phyloP scores from a whole-genome alignment of 1,139 yeast species.

The Kazachstania sp. region DNA sequence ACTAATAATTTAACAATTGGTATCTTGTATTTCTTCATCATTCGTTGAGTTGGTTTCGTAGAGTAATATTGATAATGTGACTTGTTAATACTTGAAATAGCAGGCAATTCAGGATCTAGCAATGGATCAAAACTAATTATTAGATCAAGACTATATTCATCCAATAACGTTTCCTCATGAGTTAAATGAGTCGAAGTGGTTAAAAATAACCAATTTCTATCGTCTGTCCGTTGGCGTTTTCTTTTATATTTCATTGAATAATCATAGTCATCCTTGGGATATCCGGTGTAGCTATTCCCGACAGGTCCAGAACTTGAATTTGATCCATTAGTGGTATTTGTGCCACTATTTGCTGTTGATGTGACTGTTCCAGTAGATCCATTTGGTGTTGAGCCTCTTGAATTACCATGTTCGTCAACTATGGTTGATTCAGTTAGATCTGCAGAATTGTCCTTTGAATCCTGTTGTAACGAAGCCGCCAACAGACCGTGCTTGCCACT shows the following conservation, averaged over 20 bases:
- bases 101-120: conserved; percentile 36
- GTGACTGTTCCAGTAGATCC: not conserved
- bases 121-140: conserved; percentile 54
- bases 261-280: conserved; percentile 34
- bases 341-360: conserved; percentile 17
- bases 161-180: conserved; percentile 26
- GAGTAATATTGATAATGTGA: conserved; percentile 21
- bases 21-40: conserved; percentile 14
- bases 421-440: conserved; percentile 12
- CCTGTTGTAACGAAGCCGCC: not conserved
- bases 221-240: conserved; percentile 12
- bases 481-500: not conserved
- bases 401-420: not conserved
- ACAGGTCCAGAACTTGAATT: not conserved
- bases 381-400: conserved; percentile 15
- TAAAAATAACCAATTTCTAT: conserved; percentile 34
- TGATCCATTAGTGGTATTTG: conserved; percentile 2
- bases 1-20: conserved; percentile 39
- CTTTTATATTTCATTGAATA: conserved; percentile 20
- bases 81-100: conserved; percentile 22
- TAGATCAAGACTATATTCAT: conserved; percentile 34
- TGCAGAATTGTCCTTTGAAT: not conserved
- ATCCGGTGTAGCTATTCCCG: conserved; percentile 29
- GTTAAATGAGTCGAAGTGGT: conserved; percentile 37
- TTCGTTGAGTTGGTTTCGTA: not conserved